Conservation (phyloP, 2,329 filamentous ascomycete genomes). For the Penicillium sclerotigenum region DNA sequence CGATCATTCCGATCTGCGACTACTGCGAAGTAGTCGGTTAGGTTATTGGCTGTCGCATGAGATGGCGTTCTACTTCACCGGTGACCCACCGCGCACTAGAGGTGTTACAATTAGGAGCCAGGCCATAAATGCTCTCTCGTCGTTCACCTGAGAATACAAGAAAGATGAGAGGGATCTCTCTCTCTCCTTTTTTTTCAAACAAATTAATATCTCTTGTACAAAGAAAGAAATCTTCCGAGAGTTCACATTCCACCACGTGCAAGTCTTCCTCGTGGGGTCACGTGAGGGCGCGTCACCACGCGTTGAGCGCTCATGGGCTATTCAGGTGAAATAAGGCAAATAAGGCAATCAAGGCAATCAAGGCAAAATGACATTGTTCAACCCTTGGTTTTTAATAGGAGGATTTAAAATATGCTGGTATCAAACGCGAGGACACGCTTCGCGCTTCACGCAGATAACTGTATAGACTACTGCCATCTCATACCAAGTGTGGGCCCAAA, state of each 20-base stretch:
- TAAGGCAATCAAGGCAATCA: not conserved
- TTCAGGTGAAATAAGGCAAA: not conserved
- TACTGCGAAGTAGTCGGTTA: not conserved
- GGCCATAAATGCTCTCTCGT: not conserved
- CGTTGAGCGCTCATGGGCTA: conserved; percentile 3
- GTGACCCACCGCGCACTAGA: not conserved
- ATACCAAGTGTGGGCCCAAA: not conserved
- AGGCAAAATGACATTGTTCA: not conserved
- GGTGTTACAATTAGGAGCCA: not conserved
- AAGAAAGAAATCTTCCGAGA: not conserved
- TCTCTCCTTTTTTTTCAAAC: not conserved
- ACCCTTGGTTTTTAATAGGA: not conserved
- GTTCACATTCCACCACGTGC: conserved; percentile 11
- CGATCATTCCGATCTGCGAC: not conserved
- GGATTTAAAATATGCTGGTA: not conserved
- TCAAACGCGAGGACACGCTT: conserved; percentile 1
- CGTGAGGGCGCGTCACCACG: conserved; percentile 21
- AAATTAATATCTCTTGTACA: not conserved
- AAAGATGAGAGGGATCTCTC: too few relatives aligned
- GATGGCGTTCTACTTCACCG: not conserved
- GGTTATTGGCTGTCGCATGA: not conserved
- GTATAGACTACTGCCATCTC: conserved; percentile 1
- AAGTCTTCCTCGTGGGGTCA: conserved; percentile 12
- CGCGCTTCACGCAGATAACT: not conserved
- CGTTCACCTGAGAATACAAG: not conserved